phyloP scores from a whole-genome alignment of 345 rosid species.

The Melaleuca alternifolia region DNA sequence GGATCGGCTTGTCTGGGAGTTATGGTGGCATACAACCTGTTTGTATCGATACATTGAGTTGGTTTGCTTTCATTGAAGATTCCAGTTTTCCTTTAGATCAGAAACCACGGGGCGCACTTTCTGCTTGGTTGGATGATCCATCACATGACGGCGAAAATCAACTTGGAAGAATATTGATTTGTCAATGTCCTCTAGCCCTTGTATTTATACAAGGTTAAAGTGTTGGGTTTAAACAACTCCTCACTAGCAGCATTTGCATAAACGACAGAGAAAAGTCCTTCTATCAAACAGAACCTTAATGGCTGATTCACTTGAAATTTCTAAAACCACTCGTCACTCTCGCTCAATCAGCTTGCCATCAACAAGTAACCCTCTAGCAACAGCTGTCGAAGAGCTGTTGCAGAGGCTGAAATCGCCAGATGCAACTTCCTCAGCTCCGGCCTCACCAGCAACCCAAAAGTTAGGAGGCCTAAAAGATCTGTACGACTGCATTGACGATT shows the following conservation, averaged over 20 bases:
- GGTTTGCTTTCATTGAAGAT: neutral
- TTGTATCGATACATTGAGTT: too few species aligned
- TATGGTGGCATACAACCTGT: neutral
- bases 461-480: conserved; percentile 3
- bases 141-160: neutral
- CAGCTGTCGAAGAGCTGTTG: conserved; percentile 6
- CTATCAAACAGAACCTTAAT: neutral
- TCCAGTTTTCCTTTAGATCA: neutral
- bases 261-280: neutral
- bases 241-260: neutral
- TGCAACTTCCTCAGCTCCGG: neutral
- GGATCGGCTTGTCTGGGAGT: neutral
- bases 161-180: neutral
- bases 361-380: conserved; percentile 2
- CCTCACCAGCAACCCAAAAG: neutral
- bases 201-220: neutral
- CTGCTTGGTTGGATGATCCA: neutral
- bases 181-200: neutral
- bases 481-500: neutral
- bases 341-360: conserved; percentile 17
- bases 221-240: neutral
- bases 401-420: neutral
- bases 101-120: neutral
- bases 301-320: neutral
- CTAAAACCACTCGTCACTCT: neutral